These are phyloP conservation scores for Botryotinia calthae DNA, from an alignment of 2,329 filamentous ascomycete genomes.

Conservation along the genomic window DNA sequence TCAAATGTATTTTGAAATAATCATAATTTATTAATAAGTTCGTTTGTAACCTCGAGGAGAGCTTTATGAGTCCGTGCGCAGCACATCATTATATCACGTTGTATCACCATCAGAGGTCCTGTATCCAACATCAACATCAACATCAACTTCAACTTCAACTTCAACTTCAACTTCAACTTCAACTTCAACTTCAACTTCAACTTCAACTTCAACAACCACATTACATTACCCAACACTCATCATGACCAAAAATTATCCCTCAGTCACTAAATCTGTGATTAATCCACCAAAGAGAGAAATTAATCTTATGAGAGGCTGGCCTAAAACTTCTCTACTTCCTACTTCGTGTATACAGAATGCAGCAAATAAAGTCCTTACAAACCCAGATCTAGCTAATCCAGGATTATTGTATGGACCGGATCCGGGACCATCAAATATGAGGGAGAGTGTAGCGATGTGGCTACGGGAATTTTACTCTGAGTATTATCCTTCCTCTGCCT, in stretches of 20 bases:
- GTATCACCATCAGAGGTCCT: neutral
- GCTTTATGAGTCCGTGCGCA: neutral
- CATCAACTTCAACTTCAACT: too few species aligned
- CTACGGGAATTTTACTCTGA: constrained; percentile 51
- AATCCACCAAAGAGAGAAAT: constrained; percentile 42
- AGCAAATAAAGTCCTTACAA: constrained; percentile 55
- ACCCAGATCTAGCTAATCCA: constrained; percentile 53
- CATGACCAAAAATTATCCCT: constrained; percentile 9
- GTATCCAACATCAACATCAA: neutral
- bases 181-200: too few species aligned
- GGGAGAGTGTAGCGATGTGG: constrained; percentile 68
- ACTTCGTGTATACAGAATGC: constrained; percentile 38
- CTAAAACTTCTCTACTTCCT: constrained; percentile 45
- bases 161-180: neutral
- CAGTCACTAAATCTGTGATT: neutral
- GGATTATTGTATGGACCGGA: constrained; percentile 69
- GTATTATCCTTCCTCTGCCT: neutral
- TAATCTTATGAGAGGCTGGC: constrained; percentile 69
- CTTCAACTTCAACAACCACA: neutral
- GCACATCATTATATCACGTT: neutral
- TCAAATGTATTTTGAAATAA: too few species aligned
- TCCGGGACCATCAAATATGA: constrained; percentile 67
- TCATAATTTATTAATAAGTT: neutral
- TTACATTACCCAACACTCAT: neutral
- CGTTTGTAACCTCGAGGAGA: neutral